phyloP scores from a whole-genome alignment of 148 eudicot genomes.

The Amaranthus hypochondriacus region DNA sequence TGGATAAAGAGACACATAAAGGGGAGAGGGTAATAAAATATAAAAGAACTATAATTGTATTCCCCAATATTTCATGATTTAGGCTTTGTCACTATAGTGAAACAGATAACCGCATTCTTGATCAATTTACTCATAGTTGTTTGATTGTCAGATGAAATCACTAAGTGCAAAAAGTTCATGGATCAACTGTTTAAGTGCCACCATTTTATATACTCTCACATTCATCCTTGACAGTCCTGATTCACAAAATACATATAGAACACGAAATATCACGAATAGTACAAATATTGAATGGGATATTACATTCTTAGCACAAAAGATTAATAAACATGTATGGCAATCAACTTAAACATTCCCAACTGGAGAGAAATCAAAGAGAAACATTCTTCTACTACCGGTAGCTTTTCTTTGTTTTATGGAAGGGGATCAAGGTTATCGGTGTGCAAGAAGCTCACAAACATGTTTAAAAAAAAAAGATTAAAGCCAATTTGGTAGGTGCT shows the following conservation, averaged over 20 bases:
- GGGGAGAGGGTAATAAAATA: no score
- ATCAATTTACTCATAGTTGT: not conserved
- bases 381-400: not conserved
- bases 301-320: not conserved
- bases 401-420: not conserved
- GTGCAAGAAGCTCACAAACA: not conserved
- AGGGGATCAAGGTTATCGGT: not conserved
- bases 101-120: not conserved
- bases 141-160: not conserved
- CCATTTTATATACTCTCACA: not conserved
- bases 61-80: no score
- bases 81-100: no score
- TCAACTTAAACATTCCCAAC: not conserved
- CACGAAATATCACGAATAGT: not conserved
- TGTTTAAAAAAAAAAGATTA: not conserved
- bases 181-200: not conserved
- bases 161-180: not conserved
- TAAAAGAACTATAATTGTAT: not conserved
- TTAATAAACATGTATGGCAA: not conserved
- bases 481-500: not conserved
- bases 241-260: not conserved
- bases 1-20: not conserved
- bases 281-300: not conserved
- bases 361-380: not conserved
- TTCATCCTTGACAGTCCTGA: not conserved